Percentiles rank a stretch among this genome's conserved stretches.
Evolutionary conservation across 2,329 filamentous ascomycete genomes (phyloP).

Genomic region (Cladosporium velox): DNA sequence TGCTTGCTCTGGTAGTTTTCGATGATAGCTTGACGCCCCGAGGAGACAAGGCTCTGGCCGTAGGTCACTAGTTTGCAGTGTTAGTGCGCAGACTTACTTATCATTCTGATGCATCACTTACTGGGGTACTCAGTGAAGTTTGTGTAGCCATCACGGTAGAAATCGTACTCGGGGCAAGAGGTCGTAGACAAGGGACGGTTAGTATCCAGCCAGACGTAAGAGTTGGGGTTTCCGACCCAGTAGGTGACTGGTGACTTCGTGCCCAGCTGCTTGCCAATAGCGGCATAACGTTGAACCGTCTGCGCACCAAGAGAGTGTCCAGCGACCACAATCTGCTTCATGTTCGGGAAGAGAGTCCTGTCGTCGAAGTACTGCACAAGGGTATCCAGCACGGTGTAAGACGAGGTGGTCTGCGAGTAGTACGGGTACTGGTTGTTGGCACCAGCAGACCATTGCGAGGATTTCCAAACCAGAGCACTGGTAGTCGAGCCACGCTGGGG

Average conservation of each 20-base stretch:
- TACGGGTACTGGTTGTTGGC: slow-evolving; percentile 40
- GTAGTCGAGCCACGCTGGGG: slow-evolving; percentile 35
- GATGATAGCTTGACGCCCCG: slow-evolving; percentile 36
- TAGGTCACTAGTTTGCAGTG: slow-evolving; percentile 32
- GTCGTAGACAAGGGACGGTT: slow-evolving; percentile 35
- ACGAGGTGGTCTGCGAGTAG: slow-evolving; percentile 32
- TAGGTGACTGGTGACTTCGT: slow-evolving; percentile 34
- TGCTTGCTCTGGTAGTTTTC: slow-evolving; percentile 39
- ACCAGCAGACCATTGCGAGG: slow-evolving; percentile 40
- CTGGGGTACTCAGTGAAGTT: slow-evolving; percentile 36
- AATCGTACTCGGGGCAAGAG: slow-evolving; percentile 37
- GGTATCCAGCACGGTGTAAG: slow-evolving; percentile 40
- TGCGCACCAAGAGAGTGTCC: slow-evolving; percentile 42
- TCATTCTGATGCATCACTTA: neutral
- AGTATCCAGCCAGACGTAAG: slow-evolving; percentile 38
- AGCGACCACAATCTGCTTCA: slow-evolving; percentile 42
- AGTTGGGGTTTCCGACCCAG: slow-evolving; percentile 42
- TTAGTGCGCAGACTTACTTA: neutral
- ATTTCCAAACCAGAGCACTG: slow-evolving; percentile 39
- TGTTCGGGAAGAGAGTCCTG: slow-evolving; percentile 36
- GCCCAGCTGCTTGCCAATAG: slow-evolving; percentile 33
- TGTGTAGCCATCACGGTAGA: slow-evolving; percentile 40
- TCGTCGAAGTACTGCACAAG: slow-evolving; percentile 41
- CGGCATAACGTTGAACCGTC: slow-evolving; percentile 36
- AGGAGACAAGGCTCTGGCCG: slow-evolving; percentile 31